phyloP scores from a whole-genome alignment of 2,329 filamentous ascomycete species.

The Microdochium nivale region DNA sequence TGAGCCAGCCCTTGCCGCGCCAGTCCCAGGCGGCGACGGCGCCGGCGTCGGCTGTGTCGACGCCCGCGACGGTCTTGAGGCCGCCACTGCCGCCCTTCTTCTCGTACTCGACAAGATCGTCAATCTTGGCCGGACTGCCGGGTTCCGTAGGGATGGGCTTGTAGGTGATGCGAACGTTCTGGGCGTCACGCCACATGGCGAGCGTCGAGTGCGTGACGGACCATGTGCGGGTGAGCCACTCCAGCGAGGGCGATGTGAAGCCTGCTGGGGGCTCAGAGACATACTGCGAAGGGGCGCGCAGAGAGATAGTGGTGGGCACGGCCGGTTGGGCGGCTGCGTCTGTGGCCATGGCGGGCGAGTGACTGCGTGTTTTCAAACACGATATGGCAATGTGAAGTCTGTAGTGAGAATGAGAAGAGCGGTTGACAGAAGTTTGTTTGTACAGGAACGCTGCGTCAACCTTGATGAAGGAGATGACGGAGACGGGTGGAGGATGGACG shows the following conservation, averaged over 20 bases:
- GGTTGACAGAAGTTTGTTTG: no score
- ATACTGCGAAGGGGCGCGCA: background rate
- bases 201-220: conserved; percentile 68
- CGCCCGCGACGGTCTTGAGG: conserved; percentile 54
- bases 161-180: conserved; percentile 77
- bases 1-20: conserved; percentile 68
- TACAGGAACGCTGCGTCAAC: no score
- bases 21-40: conserved; percentile 55
- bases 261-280: background rate
- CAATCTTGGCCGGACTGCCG: conserved; percentile 37
- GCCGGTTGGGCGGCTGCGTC: background rate
- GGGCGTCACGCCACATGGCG: conserved; percentile 70
- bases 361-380: no score
- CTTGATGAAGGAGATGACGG: background rate
- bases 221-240: conserved; percentile 61
- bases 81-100: conserved; percentile 30
- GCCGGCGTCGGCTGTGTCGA: conserved; percentile 42
- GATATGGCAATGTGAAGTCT: no score
- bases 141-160: conserved; percentile 35
- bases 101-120: conserved; percentile 61
- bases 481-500: background rate
- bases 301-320: background rate
- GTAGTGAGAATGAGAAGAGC: no score
- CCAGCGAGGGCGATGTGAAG: conserved; percentile 37
- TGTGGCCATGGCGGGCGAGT: background rate